Conservation (phyloP, 2,329 filamentous ascomycete genomes). For the Fusarium decemcellulare region DNA sequence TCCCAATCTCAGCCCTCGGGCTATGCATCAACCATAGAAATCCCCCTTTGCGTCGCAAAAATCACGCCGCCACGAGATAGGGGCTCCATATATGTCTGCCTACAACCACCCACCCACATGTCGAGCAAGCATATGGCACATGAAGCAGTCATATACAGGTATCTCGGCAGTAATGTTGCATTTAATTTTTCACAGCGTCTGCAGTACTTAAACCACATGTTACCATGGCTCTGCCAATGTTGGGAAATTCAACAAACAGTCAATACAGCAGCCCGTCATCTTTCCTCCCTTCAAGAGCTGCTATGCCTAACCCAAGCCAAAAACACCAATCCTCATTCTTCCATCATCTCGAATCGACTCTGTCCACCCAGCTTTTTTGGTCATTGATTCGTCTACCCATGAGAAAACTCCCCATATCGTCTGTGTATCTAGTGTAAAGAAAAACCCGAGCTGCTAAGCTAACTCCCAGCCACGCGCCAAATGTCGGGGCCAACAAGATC, state of each 20-base stretch:
- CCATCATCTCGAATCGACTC: neutral
- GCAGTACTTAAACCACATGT: neutral
- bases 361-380: constrained; percentile 18
- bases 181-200: too few relatives aligned
- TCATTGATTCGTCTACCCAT: constrained; percentile 31
- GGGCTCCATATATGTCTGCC: too few relatives aligned
- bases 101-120: too few relatives aligned
- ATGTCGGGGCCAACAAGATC: constrained; percentile 12
- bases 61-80: too few relatives aligned
- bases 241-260: neutral
- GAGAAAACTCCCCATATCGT: constrained; percentile 7
- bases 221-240: neutral
- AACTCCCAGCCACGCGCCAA: constrained; percentile 12
- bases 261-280: neutral
- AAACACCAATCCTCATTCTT: constrained; percentile 14
- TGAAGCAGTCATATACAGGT: too few relatives aligned
- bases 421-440: neutral
- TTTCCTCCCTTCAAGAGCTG: too few relatives aligned
- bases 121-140: too few relatives aligned
- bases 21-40: too few relatives aligned
- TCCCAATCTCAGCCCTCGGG: too few relatives aligned
- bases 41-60: too few relatives aligned
- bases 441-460: neutral
- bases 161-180: too few relatives aligned
- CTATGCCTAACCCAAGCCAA: neutral